phyloP scores from a whole-genome alignment of 2,329 filamentous ascomycete genomes.

The Alternaria panax region DNA sequence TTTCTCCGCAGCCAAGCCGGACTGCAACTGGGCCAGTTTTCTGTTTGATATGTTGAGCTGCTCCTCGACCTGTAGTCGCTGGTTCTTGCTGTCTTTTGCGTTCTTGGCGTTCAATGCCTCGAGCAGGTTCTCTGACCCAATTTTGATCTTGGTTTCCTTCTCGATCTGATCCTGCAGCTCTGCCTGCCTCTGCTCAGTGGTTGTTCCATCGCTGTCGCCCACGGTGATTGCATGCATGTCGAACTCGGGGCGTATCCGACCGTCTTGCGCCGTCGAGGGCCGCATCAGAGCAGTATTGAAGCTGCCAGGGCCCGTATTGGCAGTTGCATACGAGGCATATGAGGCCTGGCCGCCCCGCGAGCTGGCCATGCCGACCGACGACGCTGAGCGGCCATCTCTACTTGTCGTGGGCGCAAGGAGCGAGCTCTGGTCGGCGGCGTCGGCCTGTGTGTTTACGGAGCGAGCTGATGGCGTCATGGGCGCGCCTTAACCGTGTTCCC shows the following conservation, averaged over 20 bases:
- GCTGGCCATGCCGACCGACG: conserved; percentile 63
- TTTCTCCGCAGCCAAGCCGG: conserved; percentile 67
- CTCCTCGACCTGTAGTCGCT: conserved; percentile 67
- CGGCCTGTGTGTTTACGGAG: conserved; percentile 50
- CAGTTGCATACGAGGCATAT: conserved; percentile 72
- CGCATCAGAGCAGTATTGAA: conserved; percentile 84
- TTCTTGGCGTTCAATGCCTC: conserved; percentile 95
- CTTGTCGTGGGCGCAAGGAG: conserved; percentile 55
- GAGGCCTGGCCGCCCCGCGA: conserved; percentile 68
- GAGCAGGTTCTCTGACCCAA: conserved; percentile 95
- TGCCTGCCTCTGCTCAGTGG: conserved; percentile 76
- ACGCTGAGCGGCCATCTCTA: conserved; percentile 65
- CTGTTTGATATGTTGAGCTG: conserved; percentile 89
- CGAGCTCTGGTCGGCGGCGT: conserved; percentile 48
- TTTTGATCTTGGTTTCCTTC: conserved; percentile 97
- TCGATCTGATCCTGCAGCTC: conserved; percentile 84
- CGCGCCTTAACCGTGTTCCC: conserved; percentile 48
- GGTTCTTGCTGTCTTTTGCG: conserved; percentile 87
- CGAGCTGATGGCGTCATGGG: conserved; percentile 54
- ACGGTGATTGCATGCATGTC: conserved; percentile 59
- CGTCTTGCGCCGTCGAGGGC: conserved; percentile 71
- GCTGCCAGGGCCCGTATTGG: conserved; percentile 73
- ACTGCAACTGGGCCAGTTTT: conserved; percentile 67
- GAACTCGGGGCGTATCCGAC: conserved; percentile 64
- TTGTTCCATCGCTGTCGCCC: conserved; percentile 68